These are phyloP conservation scores for Colletotrichum lindemuthianum DNA, from an alignment of 2,329 filamentous ascomycete species.

Conservation along the genomic window DNA sequence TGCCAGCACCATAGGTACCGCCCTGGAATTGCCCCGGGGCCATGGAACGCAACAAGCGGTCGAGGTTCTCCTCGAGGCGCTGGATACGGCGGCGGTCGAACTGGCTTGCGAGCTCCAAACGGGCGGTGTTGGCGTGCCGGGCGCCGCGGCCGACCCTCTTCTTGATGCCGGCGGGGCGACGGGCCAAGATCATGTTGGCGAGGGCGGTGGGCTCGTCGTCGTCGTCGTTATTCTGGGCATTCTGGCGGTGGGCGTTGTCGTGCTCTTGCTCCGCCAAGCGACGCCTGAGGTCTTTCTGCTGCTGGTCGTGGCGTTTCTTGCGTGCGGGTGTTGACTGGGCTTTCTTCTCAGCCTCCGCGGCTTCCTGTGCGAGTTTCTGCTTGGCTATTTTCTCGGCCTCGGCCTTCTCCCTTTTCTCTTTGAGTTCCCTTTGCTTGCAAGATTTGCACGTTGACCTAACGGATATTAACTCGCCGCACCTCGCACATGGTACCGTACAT, in stretches of 20 bases:
- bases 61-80: too few species aligned
- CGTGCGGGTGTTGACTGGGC: too few species aligned
- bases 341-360: neutral
- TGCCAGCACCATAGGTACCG: too few species aligned
- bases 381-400: too few species aligned
- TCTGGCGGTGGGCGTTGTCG: neutral
- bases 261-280: neutral
- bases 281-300: neutral
- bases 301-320: too few species aligned
- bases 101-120: neutral
- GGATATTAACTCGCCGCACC: conserved; percentile 1
- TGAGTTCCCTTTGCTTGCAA: neutral
- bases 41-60: too few species aligned
- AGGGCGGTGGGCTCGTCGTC: neutral
- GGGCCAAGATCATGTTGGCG: conserved; percentile 1
- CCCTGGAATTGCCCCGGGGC: too few species aligned
- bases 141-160: conserved; percentile 12
- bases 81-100: too few species aligned
- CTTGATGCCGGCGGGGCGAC: neutral
- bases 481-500: conserved; percentile 1
- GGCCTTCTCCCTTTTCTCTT: neutral
- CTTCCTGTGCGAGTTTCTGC: neutral
- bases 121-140: neutral
- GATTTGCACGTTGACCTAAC: neutral
- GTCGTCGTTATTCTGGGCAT: neutral